phyloP scores from a whole-genome alignment of 495 filamentous ascomycete genomes.

The Tetracladium setigerum region DNA sequence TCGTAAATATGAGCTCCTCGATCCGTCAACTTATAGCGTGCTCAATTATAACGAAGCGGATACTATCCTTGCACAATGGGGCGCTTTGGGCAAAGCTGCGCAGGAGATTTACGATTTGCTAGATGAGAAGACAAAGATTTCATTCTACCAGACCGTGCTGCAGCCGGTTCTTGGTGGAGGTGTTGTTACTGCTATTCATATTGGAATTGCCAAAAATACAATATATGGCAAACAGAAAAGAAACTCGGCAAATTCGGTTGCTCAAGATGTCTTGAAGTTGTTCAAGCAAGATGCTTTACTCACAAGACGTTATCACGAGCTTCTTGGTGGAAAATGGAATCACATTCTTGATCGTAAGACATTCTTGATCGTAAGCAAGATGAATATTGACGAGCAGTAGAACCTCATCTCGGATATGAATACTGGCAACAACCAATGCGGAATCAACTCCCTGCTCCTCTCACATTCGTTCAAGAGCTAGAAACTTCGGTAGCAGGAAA shows the following conservation, averaged over 20 bases:
- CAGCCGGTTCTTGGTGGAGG: conserved; percentile 59
- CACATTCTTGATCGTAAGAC: conserved; percentile 58
- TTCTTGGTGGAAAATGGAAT: conserved; percentile 65
- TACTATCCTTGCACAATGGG: conserved; percentile 55
- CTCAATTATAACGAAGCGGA: conserved; percentile 70
- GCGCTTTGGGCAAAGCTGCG: conserved; percentile 41
- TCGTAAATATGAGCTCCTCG: conserved; percentile 63
- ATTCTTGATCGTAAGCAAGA: background rate
- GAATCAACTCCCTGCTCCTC: conserved; percentile 49
- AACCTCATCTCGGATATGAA: conserved; percentile 45
- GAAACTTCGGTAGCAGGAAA: conserved; percentile 53
- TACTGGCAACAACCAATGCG: conserved; percentile 69
- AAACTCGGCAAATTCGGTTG: conserved; percentile 55
- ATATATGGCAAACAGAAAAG: conserved; percentile 57
- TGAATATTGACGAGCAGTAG: conserved; percentile 14
- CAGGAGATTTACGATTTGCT: conserved; percentile 49
- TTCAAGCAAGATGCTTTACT: conserved; percentile 57
- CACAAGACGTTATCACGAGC: conserved; percentile 52
- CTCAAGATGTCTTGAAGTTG: conserved; percentile 46
- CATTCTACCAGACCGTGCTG: conserved; percentile 65
- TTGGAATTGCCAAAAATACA: conserved; percentile 52
- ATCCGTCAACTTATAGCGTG: conserved; percentile 53
- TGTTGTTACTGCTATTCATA: conserved; percentile 53
- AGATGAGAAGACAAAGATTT: conserved; percentile 34
- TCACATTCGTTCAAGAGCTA: conserved; percentile 47